phyloP scores from a whole-genome alignment of 495 filamentous ascomycete genomes.

The Penicillium canescens region DNA sequence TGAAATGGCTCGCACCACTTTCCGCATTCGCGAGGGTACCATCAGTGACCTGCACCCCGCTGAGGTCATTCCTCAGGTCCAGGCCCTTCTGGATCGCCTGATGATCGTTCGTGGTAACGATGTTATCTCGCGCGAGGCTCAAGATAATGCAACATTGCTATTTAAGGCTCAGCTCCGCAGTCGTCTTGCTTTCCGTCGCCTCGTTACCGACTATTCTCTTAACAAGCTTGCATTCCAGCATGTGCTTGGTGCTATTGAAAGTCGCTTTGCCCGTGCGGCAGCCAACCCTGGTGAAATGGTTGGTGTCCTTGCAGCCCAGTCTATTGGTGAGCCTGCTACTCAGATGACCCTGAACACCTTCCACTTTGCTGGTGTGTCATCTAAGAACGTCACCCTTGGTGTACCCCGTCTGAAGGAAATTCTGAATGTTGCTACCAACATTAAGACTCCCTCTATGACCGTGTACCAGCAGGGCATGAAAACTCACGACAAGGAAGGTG shows the following conservation, averaged over 20 bases:
- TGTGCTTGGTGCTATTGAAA: conserved; percentile 88
- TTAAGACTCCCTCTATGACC: conserved; percentile 97
- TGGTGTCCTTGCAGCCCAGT: conserved; percentile 94
- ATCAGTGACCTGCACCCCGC: conserved; percentile 90
- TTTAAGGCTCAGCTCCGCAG: conserved; percentile 92
- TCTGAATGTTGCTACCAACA: conserved; percentile 93
- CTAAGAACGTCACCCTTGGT: conserved; percentile 99
- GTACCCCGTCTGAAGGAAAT: conserved; percentile 99
- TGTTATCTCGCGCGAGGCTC: conserved; percentile 77
- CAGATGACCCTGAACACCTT: conserved; percentile 99
- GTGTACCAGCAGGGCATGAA: conserved; percentile 72
- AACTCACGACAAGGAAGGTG: conserved; percentile 66
- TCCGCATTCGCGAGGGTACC: conserved; percentile 80
- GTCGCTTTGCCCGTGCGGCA: conserved; percentile 73
- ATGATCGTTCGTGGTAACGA: conserved; percentile 85
- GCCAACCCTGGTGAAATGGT: conserved; percentile 98
- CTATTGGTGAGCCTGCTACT: conserved; percentile 96
- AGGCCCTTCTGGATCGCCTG: conserved; percentile 71
- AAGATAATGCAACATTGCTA: conserved; percentile 80
- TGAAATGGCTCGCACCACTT: conserved; percentile 82
- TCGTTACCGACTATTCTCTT: conserved; percentile 79
- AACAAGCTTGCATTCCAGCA: conserved; percentile 93
- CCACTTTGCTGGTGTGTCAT: conserved; percentile 99
- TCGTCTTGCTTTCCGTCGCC: conserved; percentile 84
- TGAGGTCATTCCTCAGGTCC: conserved; percentile 82